Evolutionary conservation across 2,329 filamentous ascomycete genomes (phyloP).

Genomic region (Exophiala alcalophila): DNA sequence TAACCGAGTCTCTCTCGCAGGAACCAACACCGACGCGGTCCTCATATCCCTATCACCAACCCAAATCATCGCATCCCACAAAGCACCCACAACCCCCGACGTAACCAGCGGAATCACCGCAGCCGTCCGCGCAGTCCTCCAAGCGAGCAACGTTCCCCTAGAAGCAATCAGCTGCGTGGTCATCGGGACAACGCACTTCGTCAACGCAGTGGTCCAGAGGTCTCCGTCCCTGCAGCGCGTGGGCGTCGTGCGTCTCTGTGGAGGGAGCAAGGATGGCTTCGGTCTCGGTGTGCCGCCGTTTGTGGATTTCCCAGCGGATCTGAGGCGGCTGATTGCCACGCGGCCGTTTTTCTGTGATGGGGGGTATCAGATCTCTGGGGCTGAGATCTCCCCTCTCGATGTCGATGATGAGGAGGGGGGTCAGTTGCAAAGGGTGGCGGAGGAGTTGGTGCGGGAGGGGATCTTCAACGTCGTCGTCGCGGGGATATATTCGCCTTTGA

Average conservation of each 20-base stretch:
- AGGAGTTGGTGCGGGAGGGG: constrained; percentile 36
- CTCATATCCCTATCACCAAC: constrained; percentile 15
- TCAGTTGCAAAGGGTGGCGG: constrained; percentile 5
- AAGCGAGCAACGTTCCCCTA: constrained; percentile 34
- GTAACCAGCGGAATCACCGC: constrained; percentile 43
- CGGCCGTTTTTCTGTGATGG: constrained; percentile 15
- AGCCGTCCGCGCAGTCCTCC: constrained; percentile 39
- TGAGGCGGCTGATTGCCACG: constrained; percentile 30
- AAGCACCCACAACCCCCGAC: constrained; percentile 43
- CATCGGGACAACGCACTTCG: constrained; percentile 54
- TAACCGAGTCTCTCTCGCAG: neutral
- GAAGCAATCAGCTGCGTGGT: constrained; percentile 45
- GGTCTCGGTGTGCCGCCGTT: constrained; percentile 42
- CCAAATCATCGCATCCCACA: constrained; percentile 29
- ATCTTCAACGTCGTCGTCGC: constrained; percentile 43
- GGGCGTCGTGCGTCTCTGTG: constrained; percentile 19
- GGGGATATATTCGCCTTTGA: constrained; percentile 48
- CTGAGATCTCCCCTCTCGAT: constrained; percentile 18
- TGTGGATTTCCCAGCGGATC: constrained; percentile 47
- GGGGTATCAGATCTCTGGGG: constrained; percentile 18
- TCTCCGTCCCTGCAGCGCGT: constrained; percentile 15
- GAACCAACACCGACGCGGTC: constrained; percentile 25
- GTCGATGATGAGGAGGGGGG: constrained; percentile 14
- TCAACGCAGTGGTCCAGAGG: constrained; percentile 37
- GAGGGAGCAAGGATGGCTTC: constrained; percentile 18